Evolutionary conservation across 495 filamentous ascomycete species (phyloP), one percentile per base, ranked within the genome.

Genomic region (Penicillium antarcticum): DNA sequence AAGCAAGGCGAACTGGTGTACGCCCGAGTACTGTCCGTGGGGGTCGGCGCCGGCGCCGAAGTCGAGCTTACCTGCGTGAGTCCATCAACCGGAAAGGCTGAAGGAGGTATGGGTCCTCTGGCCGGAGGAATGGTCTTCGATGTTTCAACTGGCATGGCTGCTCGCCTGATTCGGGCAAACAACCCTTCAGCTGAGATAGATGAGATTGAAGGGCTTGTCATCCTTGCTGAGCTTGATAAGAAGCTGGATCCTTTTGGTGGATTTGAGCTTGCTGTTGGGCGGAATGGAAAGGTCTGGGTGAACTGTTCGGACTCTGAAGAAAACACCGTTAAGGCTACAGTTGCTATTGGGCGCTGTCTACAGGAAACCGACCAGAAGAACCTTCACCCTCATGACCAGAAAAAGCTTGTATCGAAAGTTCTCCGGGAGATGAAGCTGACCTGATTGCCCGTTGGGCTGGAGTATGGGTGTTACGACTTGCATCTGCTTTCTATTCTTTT

Each of bases 181-280:
- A 73, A 74, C 9, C 60, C 71, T 56, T 80, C 89, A 63, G 69
- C 80, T 7, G 81, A 82, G n/a, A 80, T 84, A 49, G 82, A 85
- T 18, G 83, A 78, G 43, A 57, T 72, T 7, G 83, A 79, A 34
- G 78, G 88, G 3, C 76, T 92, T 23, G 80, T 76, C 4, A 66
- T 97, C 16, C 66, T 97, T 42, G 89, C 95, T 51, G 88, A 91
- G 59, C 70, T 97, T n/a, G 92, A 85, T 13, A 83, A 80, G 58
- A 87, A 84, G 37, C 76, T 85, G 42, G 73, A 92, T 37, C 79
- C 81, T 43, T 50, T 67, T 10, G 74, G 74, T 14, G 74, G 74
- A n/a, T 98, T 97, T 70, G 94, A 98, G 75, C 85, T 94, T 51
- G 94, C 94, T 4, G 89, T 96, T 21, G 95, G 95, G 18, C 84